Evolutionary conservation across 306 rosid genomes (phyloP), one percentile per base, ranked within the genome.

Genomic region (Neltuma alba): DNA sequence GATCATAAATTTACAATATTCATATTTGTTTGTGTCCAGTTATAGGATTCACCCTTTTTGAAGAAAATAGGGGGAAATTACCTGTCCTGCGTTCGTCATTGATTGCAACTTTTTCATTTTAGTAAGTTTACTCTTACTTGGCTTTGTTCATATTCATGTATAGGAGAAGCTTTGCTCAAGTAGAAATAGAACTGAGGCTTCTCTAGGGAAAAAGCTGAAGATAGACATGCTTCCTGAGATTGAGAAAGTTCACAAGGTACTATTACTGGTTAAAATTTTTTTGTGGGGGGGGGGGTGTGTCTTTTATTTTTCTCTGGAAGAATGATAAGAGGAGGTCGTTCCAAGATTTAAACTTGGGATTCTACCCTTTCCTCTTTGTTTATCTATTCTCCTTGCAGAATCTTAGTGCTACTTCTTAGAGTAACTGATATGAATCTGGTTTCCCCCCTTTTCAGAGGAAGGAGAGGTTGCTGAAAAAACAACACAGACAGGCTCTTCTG

Each of bases 171-270:
- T 96, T 85, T 96, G 93, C 83, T 72, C 92, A 15, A 93, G 99
- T 89, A 90, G 87, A 84, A 96, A 88, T 82, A 89, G 98, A 81
- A 85, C 97, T 28, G 99, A 96, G 89, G 88, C 82, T 79, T 92
- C 94, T 20, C 77, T 96, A 36, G 99, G 98, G 57, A 96, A 96
- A 89, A 93, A 86, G 87, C 84, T 96, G 86, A 96, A 90, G 89
- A 90, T 84, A 48, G 98, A 93, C 91, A 90, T 96, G 97, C 97
- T 96, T 84, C 94, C 97, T 45, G 99, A 96, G 90, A 89, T 96
- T 79, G 99, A 96, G 89, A 96, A 89, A 86, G 98, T 86, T 82
- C 99, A 93, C 52, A 96, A 96, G 99, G 99, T 96, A 89, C 70
- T 45, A 16, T 48, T 40, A 31, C 14, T 37, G 25, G 25, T 66